phyloP scores from a whole-genome alignment of 2,329 filamentous ascomycete species.

The Capronia coronata region DNA sequence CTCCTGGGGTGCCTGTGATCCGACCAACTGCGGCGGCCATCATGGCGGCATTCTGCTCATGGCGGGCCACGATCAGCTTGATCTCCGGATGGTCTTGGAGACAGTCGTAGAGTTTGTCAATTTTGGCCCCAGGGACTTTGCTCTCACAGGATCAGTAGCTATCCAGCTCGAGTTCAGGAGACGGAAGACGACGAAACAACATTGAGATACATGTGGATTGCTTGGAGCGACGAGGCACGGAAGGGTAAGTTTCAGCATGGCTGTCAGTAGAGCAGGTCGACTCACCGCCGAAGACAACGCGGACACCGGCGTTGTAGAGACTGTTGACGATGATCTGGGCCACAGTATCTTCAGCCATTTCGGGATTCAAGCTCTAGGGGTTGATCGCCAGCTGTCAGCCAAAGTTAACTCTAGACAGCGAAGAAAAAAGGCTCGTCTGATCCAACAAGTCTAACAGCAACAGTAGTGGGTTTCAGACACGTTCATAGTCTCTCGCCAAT shows the following conservation, averaged over 20 bases:
- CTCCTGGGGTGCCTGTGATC: slow-evolving; percentile 43
- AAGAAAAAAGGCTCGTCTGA: no score
- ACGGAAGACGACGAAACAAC: not conserved
- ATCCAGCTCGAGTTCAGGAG: not conserved
- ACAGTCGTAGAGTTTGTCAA: slow-evolving; percentile 46
- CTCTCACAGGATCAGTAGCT: not conserved
- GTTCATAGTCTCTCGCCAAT: no score
- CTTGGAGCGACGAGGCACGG: not conserved
- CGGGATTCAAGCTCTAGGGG: not conserved
- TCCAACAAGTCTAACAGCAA: no score
- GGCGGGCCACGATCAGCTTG: slow-evolving; percentile 43
- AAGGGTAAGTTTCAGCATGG: not conserved
- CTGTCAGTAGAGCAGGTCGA: not conserved
- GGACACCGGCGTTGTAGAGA: slow-evolving; percentile 40
- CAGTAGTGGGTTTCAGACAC: no score
- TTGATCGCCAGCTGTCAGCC: not conserved
- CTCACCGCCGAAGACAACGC: slow-evolving; percentile 42
- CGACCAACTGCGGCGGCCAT: slow-evolving; percentile 45
- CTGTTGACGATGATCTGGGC: slow-evolving; percentile 28
- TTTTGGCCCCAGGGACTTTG: slow-evolving; percentile 22
- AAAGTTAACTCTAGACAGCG: not conserved
- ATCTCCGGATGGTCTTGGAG: slow-evolving; percentile 44
- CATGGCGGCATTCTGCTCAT: slow-evolving; percentile 48
- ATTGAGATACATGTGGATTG: not conserved
- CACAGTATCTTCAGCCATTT: slow-evolving; percentile 24